These are phyloP conservation scores for Mycena leptocephala DNA, from an alignment of 768 basidiomycete species.

Conservation along the genomic window DNA sequence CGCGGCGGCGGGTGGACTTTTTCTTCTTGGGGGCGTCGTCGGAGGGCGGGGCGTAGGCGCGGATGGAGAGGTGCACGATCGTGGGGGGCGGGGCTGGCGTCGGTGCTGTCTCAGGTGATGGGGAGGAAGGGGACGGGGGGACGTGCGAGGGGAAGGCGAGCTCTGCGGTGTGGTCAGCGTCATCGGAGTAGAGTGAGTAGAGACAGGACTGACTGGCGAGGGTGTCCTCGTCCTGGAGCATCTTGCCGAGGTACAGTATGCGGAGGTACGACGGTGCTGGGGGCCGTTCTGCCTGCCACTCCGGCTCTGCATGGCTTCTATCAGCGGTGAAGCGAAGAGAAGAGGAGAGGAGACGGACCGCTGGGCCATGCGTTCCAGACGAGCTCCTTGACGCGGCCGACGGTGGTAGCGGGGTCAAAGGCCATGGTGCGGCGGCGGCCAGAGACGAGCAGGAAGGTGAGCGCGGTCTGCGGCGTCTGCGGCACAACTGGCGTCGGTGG, in stretches of 20 bases:
- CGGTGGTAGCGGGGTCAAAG: slow-evolving; percentile 82
- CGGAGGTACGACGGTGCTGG: slow-evolving; percentile 85
- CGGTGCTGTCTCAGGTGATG: neutral
- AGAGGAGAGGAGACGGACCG: slow-evolving; percentile 71
- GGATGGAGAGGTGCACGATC: slow-evolving; percentile 84
- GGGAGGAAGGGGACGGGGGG: slow-evolving; percentile 48
- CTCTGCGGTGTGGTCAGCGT: slow-evolving; percentile 44
- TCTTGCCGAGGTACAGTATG: slow-evolving; percentile 83
- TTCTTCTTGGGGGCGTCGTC: slow-evolving; percentile 75
- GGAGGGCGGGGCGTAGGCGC: slow-evolving; percentile 68
- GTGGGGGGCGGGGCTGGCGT: slow-evolving; percentile 57
- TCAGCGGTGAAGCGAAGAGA: neutral
- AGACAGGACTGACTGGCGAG: slow-evolving; percentile 67
- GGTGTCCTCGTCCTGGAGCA: slow-evolving; percentile 89
- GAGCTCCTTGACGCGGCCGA: slow-evolving; percentile 87
- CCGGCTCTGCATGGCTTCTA: slow-evolving; percentile 51
- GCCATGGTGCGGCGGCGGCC: slow-evolving; percentile 79
- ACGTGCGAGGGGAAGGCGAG: slow-evolving; percentile 59
- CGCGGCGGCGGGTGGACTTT: slow-evolving; percentile 41
- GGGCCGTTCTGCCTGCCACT: slow-evolving; percentile 87
- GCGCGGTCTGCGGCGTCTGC: slow-evolving; percentile 73
- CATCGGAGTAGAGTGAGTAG: neutral
- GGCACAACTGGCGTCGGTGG: slow-evolving; percentile 54
- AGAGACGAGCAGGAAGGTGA: slow-evolving; percentile 84
- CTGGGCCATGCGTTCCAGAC: slow-evolving; percentile 88